Percentiles rank a stretch among this genome's conserved stretches.
Evolutionary conservation across 345 rosid species (phyloP).

Genomic region (Brassica juncea): DNA sequence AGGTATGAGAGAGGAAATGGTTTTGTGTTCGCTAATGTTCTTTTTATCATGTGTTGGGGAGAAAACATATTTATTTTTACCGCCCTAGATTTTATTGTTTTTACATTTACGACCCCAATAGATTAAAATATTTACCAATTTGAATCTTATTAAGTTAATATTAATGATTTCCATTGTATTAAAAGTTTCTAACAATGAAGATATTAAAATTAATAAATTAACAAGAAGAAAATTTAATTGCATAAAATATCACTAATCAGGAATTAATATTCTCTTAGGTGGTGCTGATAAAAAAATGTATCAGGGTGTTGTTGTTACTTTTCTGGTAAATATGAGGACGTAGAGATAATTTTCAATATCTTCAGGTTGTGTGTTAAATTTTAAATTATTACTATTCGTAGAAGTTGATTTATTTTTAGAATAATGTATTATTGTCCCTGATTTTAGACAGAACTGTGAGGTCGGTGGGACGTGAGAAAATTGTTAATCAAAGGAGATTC

Average conservation of each 20-base stretch:
- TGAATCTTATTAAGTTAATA: background rate
- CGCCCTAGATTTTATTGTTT: background rate
- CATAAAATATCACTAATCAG: background rate
- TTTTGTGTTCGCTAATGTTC: conserved; percentile 24
- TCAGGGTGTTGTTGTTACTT: background rate
- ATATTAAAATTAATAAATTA: background rate
- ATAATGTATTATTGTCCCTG: conserved; percentile 1
- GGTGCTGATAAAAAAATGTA: background rate
- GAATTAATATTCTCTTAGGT: background rate
- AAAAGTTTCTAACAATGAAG: background rate
- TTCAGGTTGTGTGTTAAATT: background rate
- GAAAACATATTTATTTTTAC: background rate
- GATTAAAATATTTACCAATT: background rate
- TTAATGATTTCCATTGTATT: too few species aligned
- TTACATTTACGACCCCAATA: background rate
- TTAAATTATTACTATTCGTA: background rate
- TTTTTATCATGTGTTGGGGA: conserved; percentile 30
- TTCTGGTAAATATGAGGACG: background rate
- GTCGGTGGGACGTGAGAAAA: conserved; percentile 17
- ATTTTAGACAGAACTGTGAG: conserved; percentile 27
- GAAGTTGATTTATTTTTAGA: background rate
- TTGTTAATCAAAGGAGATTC: conserved; percentile 22
- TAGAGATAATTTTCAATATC: background rate
- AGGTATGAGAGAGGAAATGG: background rate
- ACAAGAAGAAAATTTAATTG: background rate